Evolutionary conservation across 805 yeast species (phyloP).

Genomic region (Yamadazyma insecticola): DNA sequence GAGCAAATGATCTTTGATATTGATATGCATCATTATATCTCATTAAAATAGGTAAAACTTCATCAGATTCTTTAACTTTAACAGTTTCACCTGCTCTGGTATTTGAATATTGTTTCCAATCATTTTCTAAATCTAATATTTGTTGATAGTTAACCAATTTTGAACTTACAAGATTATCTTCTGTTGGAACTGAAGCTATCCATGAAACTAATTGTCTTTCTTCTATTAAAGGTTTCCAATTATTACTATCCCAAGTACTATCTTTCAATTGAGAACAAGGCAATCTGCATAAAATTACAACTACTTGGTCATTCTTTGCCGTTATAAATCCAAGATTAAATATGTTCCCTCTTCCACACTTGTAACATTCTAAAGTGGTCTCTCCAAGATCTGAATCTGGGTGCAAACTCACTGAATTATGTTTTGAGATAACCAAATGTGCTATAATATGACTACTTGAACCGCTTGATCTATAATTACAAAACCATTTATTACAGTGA

Average conservation of each 20-base stretch:
- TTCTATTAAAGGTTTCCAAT: conserved; percentile 85
- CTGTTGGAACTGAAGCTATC: conserved; percentile 71
- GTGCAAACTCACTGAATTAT: conserved; percentile 69
- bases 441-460: conserved; percentile 78
- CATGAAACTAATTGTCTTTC: conserved; percentile 74
- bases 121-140: conserved; percentile 68
- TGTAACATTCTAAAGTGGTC: conserved; percentile 81
- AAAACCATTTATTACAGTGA: conserved; percentile 81
- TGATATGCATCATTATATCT: conserved; percentile 79
- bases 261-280: conserved; percentile 82
- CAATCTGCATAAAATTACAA: conserved; percentile 79
- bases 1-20: conserved; percentile 81
- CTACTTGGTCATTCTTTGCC: conserved; percentile 81
- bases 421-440: conserved; percentile 78
- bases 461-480: conserved; percentile 57
- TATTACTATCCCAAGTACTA: conserved; percentile 77
- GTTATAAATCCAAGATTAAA: conserved; percentile 82
- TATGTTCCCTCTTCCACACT: conserved; percentile 78
- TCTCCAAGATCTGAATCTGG: conserved; percentile 84
- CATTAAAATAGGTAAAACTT: conserved; percentile 66
- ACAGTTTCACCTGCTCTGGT: conserved; percentile 61
- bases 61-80: conserved; percentile 40
- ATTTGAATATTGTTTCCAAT: conserved; percentile 71
- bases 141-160: conserved; percentile 57
- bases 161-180: conserved; percentile 55